Base-by-base conservation (phyloP, 116 monocot genomes). In the Cymodocea nodosa region DNA sequence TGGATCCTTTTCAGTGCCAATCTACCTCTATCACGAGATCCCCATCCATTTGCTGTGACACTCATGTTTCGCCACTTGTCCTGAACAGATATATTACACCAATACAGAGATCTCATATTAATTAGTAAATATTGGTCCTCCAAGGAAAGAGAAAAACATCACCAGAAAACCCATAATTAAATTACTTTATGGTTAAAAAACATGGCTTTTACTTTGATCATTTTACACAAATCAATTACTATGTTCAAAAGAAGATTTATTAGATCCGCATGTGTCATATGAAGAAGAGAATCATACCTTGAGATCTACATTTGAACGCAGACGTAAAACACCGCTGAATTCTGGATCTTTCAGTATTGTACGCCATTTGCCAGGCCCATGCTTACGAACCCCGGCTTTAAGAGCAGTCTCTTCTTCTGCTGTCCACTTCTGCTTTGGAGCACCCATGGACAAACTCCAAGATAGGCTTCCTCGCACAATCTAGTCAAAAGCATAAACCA, bases 391-490 rank as follows among this genome's bases (percentile, higher is more conserved):
- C 52, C 92, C 92, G 52, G 92, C 88, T 75, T 78, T 92, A 18
- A 92, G 83, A 58, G 88, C 92, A 49, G 78, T 49, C 62, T 92
- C 92, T 70, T 92, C 92, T 51, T 85, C 92, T 5, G 78, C 15
- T 34, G 80, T 85, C 92, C 88, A 92, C 68, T 83, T 92, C 63
- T 92, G 92, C 67, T 92, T 92, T 17, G 92, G 92, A 70, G 87
- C 88, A 55, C 88, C 92, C 92, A 88, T 92, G 53, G 7, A 70
- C 0, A 39, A 50, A 67, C 2, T 23, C 62, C 15, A 25, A 59
- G 13, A 24, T 3, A 59, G 9, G 7, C 7, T 44, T 44, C 4
- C 44, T 11, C 44, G 5, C 44, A 44, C 9, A 44, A 6, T 44
- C 11, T 6, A 44, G 44, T 6, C 30, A 30, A 30, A 44, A 44